Base-by-base conservation (phyloP, 352 stramenopile genomes). In the Phytophthora pistaciae region DNA sequence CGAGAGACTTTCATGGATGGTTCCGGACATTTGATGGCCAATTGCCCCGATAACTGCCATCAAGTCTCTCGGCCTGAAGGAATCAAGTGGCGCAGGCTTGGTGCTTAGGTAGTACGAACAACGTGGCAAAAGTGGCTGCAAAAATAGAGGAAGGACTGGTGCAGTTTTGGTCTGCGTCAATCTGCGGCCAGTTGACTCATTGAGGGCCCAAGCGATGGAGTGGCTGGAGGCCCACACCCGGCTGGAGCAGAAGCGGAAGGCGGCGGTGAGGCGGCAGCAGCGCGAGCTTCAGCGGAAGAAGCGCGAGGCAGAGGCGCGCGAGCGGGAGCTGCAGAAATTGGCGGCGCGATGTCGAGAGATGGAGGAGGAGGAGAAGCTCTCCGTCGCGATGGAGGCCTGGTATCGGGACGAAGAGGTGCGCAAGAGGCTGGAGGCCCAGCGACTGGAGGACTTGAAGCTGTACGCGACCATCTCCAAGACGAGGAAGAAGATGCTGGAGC, bases 311-410 rank as follows among this genome's bases (percentile, higher is more conserved):
- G 74, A 86, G 36, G 55, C 36, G 56, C 64, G 59, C 14, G 72
- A 82, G 60, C 74, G 75, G 46, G 79, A 88, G 48, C 61, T 71
- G 21, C 62, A 60, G 10, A 80, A 75, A 52, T 52, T 83, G 20
- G 38, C 29, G 2, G 44, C 53, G 11, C 68, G 74, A 58, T 89
- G 85, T 61, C 70, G 60, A 2, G 83, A 89, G 64, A 91, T 92
- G 83, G 64, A 79, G 27, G 42, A 57, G 2, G 85, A 92, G 55
- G 85, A 92, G 38, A 56, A 65, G 23, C 67, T 91, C 16, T 90
- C 83, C n/a, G 53, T 76, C 16, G 68, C 56, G 1, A 83, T 88
- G 82, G 77, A 75, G 60, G 56, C 42, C 11, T 77, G 69, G 42
- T 77, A 80, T 25, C 49, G 53, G 13, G 42, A 68, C 1, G 61